Evolutionary conservation across 768 basidiomycete genomes (phyloP), one percentile per base, ranked within the genome.

Genomic region (Imleria badia): DNA sequence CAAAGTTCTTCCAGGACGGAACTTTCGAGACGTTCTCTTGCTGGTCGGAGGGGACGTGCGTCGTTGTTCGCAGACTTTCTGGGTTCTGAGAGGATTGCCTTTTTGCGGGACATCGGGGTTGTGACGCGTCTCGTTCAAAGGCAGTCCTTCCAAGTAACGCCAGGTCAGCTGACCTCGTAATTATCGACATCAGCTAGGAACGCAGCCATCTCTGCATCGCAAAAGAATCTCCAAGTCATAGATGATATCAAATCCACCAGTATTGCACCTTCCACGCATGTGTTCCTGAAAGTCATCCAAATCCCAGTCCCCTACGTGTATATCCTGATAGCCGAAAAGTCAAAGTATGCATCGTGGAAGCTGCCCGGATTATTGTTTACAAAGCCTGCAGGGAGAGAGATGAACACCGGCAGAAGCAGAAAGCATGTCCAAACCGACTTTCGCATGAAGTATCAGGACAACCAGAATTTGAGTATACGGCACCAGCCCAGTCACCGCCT

Each of bases 271-370:
- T 54, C 47, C 15, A 34, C 13, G 26, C 26, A 50, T 39, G 22
- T 33, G 42, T 22, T 31, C 52, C 38, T 11, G 23, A 34, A 44
- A 11, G n/a, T 20, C 35, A 44, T 35, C 31, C n/a, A 17, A 40
- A 26, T 22, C 48, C 10, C 34, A 39, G 19, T 45, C 19, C 50
- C 11, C 60, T 66, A 77, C 26, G 64, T 70, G 67, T 82, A 84
- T 30, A 83, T 71, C 54, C 78, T 80, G 49, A 90, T 68, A 46
- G 79, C 81, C 44, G 78, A 76, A 66, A 92, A 79, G 41, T 88
- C 81, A 72, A 88, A 91, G 74, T 83, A 90, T 0, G 90, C 87
- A 31, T 86, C 73, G 11, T 60, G 58, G 71, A 91, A 91, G 12
- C 84, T 85, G 4, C 70, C 67, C 2, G 89, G 89, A 61, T 88